A percentile compares a stretch with the other conserved stretches of the same genome.
Evolutionary conservation across 2,329 filamentous ascomycete genomes (phyloP).

Genomic region (Paecilomyces variotii): DNA sequence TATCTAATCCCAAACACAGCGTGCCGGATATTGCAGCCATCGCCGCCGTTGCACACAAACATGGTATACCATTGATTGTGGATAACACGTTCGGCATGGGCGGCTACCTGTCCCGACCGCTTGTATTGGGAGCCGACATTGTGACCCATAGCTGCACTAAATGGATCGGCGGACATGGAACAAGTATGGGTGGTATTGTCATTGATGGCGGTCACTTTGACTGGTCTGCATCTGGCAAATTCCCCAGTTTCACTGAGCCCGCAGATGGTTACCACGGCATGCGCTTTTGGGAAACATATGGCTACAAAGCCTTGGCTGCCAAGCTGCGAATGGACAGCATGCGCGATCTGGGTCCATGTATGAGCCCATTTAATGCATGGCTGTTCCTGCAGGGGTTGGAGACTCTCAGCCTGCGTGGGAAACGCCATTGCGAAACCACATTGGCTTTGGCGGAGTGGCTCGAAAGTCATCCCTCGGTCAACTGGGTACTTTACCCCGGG

Average conservation of each 20-base stretch:
- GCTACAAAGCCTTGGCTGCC: conserved; percentile 68
- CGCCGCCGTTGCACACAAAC: conserved; percentile 61
- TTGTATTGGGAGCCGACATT: conserved; percentile 79
- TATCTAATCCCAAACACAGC: conserved; percentile 83
- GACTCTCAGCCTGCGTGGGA: conserved; percentile 71
- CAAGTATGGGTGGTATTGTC: conserved; percentile 73
- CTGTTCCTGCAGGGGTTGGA: conserved; percentile 76
- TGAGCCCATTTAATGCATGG: conserved; percentile 82
- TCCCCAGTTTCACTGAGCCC: conserved; percentile 81
- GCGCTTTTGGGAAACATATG: conserved; percentile 87
- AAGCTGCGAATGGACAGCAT: conserved; percentile 75
- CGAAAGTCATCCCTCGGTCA: conserved; percentile 66
- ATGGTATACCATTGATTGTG: conserved; percentile 53
- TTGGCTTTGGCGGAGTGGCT: conserved; percentile 69
- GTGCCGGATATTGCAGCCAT: conserved; percentile 78
- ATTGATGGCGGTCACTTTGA: conserved; percentile 81
- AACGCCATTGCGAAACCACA: conserved; percentile 75
- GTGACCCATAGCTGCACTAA: conserved; percentile 84
- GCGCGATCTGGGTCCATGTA: conserved; percentile 66
- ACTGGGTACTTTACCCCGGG: conserved; percentile 84
- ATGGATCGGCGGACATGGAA: conserved; percentile 88
- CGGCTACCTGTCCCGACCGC: conserved; percentile 72
- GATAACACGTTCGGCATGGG: conserved; percentile 89
- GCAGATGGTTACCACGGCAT: conserved; percentile 82
- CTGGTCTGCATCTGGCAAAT: conserved; percentile 72